Evolutionary conservation across 2,329 filamentous ascomycete genomes (phyloP).

Genomic region (Diplocarpon rosae): DNA sequence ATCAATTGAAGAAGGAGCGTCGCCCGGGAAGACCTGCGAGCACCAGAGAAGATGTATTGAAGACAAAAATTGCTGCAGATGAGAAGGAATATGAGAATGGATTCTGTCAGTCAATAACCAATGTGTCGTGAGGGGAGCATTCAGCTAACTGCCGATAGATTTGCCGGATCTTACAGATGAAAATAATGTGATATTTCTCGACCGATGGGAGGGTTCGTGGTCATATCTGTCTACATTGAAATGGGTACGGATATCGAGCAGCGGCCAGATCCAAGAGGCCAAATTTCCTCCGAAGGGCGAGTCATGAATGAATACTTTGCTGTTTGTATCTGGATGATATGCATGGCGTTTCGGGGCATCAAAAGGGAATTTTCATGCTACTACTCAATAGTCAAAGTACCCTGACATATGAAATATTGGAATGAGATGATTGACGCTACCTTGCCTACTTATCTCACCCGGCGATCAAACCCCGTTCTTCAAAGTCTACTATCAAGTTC

Average conservation of each 20-base stretch:
- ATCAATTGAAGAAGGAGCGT: conserved; percentile 52
- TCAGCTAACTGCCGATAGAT: conserved; percentile 31
- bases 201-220: conserved; percentile 77
- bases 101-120: conserved; percentile 50
- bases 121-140: not conserved
- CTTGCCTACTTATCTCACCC: no score
- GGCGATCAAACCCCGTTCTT: no score
- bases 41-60: conserved; percentile 66
- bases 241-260: conserved; percentile 62
- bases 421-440: no score
- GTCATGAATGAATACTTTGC: conserved; percentile 16
- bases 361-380: not conserved
- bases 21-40: conserved; percentile 71
- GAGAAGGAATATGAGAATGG: conserved; percentile 73
- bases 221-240: conserved; percentile 62
- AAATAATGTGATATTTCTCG: conserved; percentile 53
- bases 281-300: conserved; percentile 64
- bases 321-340: conserved; percentile 1
- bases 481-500: not conserved
- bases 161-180: conserved; percentile 65
- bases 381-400: no score
- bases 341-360: conserved; percentile 12
- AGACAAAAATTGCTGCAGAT: conserved; percentile 58
- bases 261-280: conserved; percentile 54
- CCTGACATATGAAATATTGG: no score